Percentiles rank a stretch among this genome's conserved stretches.
Conservation (phyloP, 2,329 filamentous ascomycete genomes). For the Aspergillus thermomutatus region DNA sequence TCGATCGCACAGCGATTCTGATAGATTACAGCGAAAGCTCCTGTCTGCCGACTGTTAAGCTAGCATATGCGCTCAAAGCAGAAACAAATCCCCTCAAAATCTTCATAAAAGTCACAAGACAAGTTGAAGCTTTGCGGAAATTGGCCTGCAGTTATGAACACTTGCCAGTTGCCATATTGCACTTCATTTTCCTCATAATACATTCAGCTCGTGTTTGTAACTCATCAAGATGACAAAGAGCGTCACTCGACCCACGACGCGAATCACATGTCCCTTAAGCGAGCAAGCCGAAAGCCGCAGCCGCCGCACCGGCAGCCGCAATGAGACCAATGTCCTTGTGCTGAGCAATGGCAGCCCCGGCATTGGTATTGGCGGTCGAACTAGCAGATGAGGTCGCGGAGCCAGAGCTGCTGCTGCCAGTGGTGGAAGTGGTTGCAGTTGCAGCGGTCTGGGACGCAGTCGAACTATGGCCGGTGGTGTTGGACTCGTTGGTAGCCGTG, state of each 20-base stretch:
- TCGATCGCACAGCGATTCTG: not conserved
- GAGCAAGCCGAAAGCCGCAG: slow-evolving; percentile 28
- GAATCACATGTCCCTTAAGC: slow-evolving; percentile 11
- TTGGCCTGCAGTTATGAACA: not conserved
- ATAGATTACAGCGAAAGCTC: not conserved
- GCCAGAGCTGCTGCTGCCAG: not conserved
- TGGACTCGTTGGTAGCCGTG: slow-evolving; percentile 16
- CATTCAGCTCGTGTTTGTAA: not conserved
- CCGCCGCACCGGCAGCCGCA: slow-evolving; percentile 25
- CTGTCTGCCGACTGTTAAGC: not conserved
- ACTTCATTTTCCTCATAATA: not conserved
- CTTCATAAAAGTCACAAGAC: not conserved
- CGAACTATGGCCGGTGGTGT: not conserved
- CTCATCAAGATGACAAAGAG: not conserved
- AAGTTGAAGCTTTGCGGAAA: not conserved
- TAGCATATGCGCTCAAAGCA: not conserved
- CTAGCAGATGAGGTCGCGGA: not conserved
- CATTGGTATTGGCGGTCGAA: slow-evolving; percentile 19
- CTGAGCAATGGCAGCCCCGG: slow-evolving; percentile 19
- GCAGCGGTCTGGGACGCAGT: not conserved
- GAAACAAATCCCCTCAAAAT: not conserved
- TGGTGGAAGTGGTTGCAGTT: not conserved
- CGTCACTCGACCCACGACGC: not conserved
- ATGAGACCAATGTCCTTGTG: slow-evolving; percentile 24
- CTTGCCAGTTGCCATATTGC: not conserved